Evolutionary conservation across 2,329 filamentous ascomycete genomes (phyloP).

Genomic region (Botrytis galanthina): DNA sequence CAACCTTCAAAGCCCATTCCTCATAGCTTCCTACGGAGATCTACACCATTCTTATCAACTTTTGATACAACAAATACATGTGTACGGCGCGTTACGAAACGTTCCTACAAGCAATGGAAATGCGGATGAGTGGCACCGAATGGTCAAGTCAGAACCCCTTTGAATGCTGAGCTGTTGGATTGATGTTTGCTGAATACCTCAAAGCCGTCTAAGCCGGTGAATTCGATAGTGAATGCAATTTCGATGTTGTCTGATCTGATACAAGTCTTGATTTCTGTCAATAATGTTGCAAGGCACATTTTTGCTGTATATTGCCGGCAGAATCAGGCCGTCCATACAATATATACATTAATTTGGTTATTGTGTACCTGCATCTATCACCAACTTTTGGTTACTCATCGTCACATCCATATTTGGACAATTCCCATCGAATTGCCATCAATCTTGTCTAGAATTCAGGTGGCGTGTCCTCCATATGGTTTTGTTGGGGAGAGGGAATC

Average conservation of each 20-base stretch:
- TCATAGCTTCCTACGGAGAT: not conserved
- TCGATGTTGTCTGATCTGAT: not conserved
- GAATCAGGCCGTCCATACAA: not conserved
- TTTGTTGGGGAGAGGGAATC: not conserved
- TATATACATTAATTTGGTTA: not conserved
- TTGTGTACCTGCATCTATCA: not conserved
- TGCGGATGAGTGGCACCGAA: not conserved
- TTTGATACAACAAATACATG: not conserved
- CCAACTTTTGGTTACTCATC: not conserved
- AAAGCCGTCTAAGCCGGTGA: not conserved
- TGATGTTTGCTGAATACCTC: not conserved
- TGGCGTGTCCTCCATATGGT: not conserved
- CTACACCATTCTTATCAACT: not conserved
- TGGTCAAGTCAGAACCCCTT: not conserved
- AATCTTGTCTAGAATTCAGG: not conserved
- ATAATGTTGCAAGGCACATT: slow-evolving; percentile 8
- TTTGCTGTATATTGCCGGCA: not conserved
- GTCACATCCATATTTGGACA: not conserved
- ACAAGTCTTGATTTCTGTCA: not conserved
- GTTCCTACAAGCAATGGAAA: not conserved
- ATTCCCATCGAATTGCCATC: not conserved
- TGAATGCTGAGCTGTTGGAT: not conserved
- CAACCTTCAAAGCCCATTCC: not conserved
- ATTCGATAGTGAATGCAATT: not conserved
- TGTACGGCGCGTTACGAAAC: not conserved